Percentiles rank a stretch among this genome's conserved stretches.
Evolutionary conservation across 1,284 basidiomycete species (phyloP).

Genomic region (Trametes versicolor): DNA sequence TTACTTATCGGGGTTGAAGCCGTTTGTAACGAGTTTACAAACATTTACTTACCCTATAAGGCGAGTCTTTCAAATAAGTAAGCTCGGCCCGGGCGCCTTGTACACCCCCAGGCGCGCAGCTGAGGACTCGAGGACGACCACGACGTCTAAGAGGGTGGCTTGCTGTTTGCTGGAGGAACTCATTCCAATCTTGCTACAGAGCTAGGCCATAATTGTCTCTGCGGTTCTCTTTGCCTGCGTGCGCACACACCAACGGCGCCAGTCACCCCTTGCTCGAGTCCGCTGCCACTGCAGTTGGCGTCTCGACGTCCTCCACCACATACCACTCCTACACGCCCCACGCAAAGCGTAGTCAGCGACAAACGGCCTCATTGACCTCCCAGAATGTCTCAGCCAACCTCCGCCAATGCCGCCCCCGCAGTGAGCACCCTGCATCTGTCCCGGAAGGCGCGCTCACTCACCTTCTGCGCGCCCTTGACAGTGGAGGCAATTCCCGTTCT

Average conservation of each 20-base stretch:
- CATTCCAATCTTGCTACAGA: no score
- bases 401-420: constrained; percentile 48
- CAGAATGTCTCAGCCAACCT: constrained; percentile 34
- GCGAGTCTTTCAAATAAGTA: background rate
- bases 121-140: no score
- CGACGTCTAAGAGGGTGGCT: no score
- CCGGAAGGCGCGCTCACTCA: background rate
- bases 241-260: no score
- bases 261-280: no score
- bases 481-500: constrained; percentile 91
- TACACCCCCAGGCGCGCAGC: no score
- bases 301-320: background rate
- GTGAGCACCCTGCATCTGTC: constrained; percentile 43
- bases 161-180: no score
- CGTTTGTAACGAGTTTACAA: background rate
- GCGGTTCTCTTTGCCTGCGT: no score
- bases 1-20: background rate
- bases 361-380: no score
- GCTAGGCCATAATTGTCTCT: no score
- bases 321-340: background rate
- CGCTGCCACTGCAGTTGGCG: no score
- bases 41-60: background rate
- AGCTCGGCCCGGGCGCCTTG: no score
- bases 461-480: constrained; percentile 41
- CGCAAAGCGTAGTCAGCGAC: background rate